A percentile compares a stretch with the other conserved stretches of the same genome.
phyloP scores from a whole-genome alignment of 23 red algal genomes.

The Agarophyton chilense region DNA sequence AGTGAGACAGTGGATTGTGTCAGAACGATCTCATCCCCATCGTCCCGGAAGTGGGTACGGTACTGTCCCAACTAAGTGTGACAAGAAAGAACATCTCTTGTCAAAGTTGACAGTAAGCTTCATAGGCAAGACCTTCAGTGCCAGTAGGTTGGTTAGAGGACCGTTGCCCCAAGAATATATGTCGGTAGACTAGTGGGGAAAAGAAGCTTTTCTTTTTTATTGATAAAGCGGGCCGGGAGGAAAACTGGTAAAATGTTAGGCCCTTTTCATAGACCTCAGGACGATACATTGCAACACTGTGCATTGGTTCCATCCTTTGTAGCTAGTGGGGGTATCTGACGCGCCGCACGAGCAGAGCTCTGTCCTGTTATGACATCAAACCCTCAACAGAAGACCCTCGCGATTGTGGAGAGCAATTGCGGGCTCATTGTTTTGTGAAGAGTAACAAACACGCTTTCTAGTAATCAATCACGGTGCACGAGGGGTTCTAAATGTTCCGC shows the following conservation, averaged over 20 bases:
- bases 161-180: neutral
- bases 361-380: too few relatives aligned
- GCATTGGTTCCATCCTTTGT: too few relatives aligned
- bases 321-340: neutral
- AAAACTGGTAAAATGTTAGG: neutral
- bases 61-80: neutral
- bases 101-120: neutral
- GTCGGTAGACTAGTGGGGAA: neutral
- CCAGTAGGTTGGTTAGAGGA: neutral
- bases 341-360: too few relatives aligned
- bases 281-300: neutral
- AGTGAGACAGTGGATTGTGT: neutral
- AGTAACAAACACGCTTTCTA: too few relatives aligned
- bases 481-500: too few relatives aligned
- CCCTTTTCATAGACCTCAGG: neutral
- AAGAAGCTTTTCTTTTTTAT: neutral
- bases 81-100: neutral
- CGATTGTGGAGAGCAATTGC: too few relatives aligned
- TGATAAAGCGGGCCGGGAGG: neutral
- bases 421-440: too few relatives aligned
- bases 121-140: neutral
- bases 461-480: too few relatives aligned
- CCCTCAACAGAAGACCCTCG: too few relatives aligned
- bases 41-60: neutral
- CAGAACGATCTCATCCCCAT: neutral